These are phyloP conservation scores for Trametes versicolor DNA, from an alignment of 1,284 basidiomycete species.

Conservation along the genomic window DNA sequence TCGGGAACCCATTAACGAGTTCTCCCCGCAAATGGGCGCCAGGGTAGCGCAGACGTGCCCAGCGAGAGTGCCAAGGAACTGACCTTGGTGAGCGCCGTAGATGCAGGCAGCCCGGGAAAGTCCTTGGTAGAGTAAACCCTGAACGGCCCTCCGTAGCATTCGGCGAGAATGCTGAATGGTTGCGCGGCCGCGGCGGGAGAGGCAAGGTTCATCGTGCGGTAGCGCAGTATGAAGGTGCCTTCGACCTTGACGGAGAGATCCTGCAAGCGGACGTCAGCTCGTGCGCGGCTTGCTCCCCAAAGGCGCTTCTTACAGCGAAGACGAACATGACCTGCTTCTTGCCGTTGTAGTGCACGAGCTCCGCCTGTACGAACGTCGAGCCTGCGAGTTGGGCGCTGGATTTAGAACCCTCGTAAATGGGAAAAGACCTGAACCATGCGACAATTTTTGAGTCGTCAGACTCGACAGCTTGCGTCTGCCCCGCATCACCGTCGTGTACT, in stretches of 20 bases:
- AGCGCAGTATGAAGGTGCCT: conserved; percentile 41
- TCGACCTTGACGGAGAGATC: conserved; percentile 42
- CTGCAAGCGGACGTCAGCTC: too few relatives aligned
- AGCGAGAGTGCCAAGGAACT: too few relatives aligned
- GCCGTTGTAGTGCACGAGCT: conserved; percentile 66
- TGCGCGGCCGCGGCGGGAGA: conserved; percentile 34
- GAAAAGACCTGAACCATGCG: conserved; percentile 49
- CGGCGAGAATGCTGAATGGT: conserved; percentile 68
- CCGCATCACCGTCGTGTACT: too few relatives aligned
- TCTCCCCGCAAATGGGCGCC: too few relatives aligned
- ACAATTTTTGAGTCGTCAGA: conserved; percentile 48
- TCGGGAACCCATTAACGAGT: not conserved
- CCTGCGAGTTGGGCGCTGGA: conserved; percentile 67
- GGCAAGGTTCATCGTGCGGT: conserved; percentile 40
- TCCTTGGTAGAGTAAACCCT: conserved; percentile 83
- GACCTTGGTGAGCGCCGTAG: conserved; percentile 81
- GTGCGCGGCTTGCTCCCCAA: too few relatives aligned
- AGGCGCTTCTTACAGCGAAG: not conserved
- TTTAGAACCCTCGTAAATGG: conserved; percentile 60
- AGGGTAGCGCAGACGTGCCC: too few relatives aligned
- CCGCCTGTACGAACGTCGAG: conserved; percentile 70
- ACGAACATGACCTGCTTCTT: conserved; percentile 37
- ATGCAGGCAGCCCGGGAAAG: conserved; percentile 77
- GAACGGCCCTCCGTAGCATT: conserved; percentile 75
- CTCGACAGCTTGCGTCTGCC: too few relatives aligned